phyloP scores from a whole-genome alignment of 2,329 filamentous ascomycete genomes.

The Lasiodiplodia citricola region DNA sequence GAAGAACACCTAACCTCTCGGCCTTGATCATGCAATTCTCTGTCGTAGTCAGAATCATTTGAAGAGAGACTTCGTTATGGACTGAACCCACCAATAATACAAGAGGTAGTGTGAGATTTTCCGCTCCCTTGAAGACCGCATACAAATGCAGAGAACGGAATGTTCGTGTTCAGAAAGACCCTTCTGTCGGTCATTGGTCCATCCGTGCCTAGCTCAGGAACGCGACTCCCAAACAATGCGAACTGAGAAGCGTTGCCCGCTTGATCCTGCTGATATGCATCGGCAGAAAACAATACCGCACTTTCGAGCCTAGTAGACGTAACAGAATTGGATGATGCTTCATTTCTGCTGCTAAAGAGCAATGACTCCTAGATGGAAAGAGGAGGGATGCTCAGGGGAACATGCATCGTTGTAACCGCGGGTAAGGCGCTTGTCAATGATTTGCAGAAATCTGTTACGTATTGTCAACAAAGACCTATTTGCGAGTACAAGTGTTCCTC shows the following conservation, averaged over 20 bases:
- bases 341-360: too few species aligned
- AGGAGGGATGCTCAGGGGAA: too few species aligned
- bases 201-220: neutral
- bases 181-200: neutral
- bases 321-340: too few species aligned
- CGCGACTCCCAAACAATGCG: neutral
- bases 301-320: neutral
- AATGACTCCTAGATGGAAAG: too few species aligned
- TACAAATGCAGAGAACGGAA: conserved; percentile 66
- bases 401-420: too few species aligned
- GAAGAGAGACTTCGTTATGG: neutral
- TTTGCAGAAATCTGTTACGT: too few species aligned
- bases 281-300: neutral
- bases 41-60: neutral
- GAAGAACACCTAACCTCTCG: conserved; percentile 49
- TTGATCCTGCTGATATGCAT: neutral
- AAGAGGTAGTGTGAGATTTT: conserved; percentile 65
- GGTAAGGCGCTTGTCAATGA: too few species aligned
- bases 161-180: conserved; percentile 60
- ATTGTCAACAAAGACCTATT: too few species aligned
- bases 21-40: conserved; percentile 61
- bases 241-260: neutral
- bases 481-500: too few species aligned
- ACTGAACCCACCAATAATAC: conserved; percentile 48
- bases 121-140: conserved; percentile 68